phyloP scores from a whole-genome alignment of 257 asterid genomes.

The Solanum bulbocastanum region DNA sequence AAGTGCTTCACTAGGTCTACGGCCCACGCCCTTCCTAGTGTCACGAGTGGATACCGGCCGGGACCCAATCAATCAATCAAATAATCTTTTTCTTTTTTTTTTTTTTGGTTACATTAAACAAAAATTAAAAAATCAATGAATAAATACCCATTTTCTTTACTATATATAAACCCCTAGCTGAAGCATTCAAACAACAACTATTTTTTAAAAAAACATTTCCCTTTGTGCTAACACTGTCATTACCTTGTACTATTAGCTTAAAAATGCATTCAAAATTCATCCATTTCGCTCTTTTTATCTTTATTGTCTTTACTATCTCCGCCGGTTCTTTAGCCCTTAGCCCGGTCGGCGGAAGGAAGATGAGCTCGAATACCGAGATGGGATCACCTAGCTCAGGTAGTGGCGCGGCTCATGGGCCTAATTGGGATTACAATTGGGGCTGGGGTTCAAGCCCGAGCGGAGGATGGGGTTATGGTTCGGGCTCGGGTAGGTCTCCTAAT shows the following conservation, averaged over 20 bases:
- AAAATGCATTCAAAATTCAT: background rate
- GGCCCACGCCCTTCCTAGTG: background rate
- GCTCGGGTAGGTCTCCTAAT: constrained; percentile 25
- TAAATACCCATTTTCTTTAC: background rate
- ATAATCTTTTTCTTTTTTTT: background rate
- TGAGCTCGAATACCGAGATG: background rate
- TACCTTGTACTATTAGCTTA: background rate
- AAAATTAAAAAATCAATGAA: background rate
- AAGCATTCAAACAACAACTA: background rate
- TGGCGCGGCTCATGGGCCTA: constrained; percentile 30
- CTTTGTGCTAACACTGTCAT: background rate
- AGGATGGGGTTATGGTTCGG: constrained; percentile 41
- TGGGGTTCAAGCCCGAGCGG: constrained; percentile 36
- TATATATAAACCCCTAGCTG: background rate
- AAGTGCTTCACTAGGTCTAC: background rate
- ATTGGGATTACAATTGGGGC: constrained; percentile 31
- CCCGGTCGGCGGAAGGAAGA: background rate
- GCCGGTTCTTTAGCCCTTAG: background rate
- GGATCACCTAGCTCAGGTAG: constrained; percentile 6
- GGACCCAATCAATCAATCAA: background rate
- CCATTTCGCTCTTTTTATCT: background rate
- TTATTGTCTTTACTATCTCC: background rate
- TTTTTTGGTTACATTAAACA: background rate
- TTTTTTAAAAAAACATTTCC: background rate
- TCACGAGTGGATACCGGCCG: background rate